A percentile compares a stretch with the other conserved stretches of the same genome.
Conservation (phyloP, 2,329 filamentous ascomycete genomes). For the Alternaria panax region DNA sequence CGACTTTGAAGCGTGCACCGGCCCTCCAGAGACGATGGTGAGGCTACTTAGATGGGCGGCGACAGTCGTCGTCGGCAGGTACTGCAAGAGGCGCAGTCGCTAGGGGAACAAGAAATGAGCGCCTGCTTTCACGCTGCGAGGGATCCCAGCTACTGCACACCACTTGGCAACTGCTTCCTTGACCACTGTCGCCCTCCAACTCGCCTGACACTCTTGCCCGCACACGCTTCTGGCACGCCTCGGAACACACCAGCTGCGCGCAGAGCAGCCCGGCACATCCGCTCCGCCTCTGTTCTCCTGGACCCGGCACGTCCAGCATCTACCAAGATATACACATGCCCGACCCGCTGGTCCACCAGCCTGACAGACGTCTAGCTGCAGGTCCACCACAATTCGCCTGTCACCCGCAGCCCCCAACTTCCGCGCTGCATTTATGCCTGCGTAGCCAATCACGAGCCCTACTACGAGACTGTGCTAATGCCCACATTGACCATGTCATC, state of each 20-base stretch:
- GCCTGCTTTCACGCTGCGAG: slow-evolving; percentile 11
- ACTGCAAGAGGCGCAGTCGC: slow-evolving; percentile 12
- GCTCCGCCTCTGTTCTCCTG: not conserved
- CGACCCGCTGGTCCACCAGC: not conserved
- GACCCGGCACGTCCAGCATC: not conserved
- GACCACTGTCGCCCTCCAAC: not conserved
- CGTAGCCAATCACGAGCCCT: slow-evolving; percentile 5
- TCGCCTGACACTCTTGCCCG: slow-evolving; percentile 1
- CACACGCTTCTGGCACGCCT: not conserved
- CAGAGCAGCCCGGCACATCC: not conserved
- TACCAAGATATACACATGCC: not conserved
- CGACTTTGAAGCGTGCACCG: slow-evolving; percentile 6
- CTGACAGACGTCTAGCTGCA: slow-evolving; percentile 15
- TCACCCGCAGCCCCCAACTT: slow-evolving; percentile 2
- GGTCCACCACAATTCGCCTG: slow-evolving; percentile 9
- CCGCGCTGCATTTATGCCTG: slow-evolving; percentile 7
- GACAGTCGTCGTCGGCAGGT: slow-evolving; percentile 12
- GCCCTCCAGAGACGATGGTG: slow-evolving; percentile 4
- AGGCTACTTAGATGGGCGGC: slow-evolving; percentile 6
- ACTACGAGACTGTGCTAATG: not conserved
- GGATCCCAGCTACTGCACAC: slow-evolving; percentile 14
- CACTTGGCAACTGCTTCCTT: slow-evolving; percentile 3
- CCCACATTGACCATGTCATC: slow-evolving; percentile 10
- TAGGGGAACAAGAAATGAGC: slow-evolving; percentile 15
- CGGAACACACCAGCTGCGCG: not conserved